Conservation (phyloP, 2,329 filamentous ascomycete species). For the Colletotrichum australisinense region DNA sequence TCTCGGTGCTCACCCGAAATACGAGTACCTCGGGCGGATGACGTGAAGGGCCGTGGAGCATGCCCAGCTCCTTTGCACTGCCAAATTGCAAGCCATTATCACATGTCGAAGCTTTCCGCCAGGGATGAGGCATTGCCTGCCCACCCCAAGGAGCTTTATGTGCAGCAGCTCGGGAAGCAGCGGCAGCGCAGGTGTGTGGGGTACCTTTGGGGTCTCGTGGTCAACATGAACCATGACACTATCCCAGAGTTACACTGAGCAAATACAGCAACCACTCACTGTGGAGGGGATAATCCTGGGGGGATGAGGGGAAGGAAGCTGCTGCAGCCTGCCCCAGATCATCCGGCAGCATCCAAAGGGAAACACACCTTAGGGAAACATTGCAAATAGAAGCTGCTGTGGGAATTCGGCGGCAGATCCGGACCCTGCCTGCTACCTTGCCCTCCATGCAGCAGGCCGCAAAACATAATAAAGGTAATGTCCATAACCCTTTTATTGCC, state of each 20-base stretch:
- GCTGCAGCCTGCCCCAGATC: conserved; percentile 10
- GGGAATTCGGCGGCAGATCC: background rate
- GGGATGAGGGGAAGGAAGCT: background rate
- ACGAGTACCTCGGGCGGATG: background rate
- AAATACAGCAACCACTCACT: conserved; percentile 6
- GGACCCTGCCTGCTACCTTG: background rate
- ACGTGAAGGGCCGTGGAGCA: background rate
- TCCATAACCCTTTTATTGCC: background rate
- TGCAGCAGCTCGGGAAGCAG: conserved; percentile 12
- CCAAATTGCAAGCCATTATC: conserved; percentile 17
- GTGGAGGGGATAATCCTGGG: background rate
- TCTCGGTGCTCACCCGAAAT: background rate
- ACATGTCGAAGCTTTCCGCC: conserved; percentile 33
- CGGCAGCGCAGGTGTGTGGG: conserved; percentile 14
- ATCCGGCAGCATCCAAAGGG: background rate
- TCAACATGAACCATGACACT: conserved; percentile 10
- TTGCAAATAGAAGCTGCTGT: background rate
- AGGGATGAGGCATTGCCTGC: background rate
- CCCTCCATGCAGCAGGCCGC: background rate
- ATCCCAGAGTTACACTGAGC: background rate
- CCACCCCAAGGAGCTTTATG: conserved; percentile 10
- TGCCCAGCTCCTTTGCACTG: background rate
- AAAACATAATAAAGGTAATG: background rate
- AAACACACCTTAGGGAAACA: background rate
- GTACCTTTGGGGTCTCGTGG: conserved; percentile 26